Evolutionary conservation across 2,329 filamentous ascomycete genomes (phyloP).

Genomic region (Corinectria fuckeliana): DNA sequence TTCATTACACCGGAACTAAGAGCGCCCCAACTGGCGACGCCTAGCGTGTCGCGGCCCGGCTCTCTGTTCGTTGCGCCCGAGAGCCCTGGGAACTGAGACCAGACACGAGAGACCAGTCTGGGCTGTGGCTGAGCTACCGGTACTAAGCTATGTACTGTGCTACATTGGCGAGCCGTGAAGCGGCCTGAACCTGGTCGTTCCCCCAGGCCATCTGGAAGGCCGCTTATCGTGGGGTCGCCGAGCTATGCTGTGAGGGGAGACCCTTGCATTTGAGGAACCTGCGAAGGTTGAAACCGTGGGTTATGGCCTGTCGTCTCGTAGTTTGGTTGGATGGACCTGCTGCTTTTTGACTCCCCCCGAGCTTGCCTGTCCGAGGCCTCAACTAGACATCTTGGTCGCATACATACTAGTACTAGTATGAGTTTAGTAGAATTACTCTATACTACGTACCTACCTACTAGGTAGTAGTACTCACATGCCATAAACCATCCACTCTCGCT

Average conservation of each 20-base stretch:
- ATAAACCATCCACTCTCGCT: neutral
- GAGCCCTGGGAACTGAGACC: neutral
- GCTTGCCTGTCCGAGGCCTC: neutral
- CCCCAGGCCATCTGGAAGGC: neutral
- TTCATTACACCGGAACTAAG: neutral
- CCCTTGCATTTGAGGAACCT: slow-evolving; percentile 4
- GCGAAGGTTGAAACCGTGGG: slow-evolving; percentile 7
- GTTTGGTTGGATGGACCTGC: neutral
- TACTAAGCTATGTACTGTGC: too few species aligned
- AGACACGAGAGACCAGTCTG: neutral
- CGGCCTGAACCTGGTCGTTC: slow-evolving; percentile 2
- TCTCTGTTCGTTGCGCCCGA: neutral
- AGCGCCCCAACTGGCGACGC: neutral
- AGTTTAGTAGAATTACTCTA: too few species aligned
- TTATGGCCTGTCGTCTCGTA: slow-evolving; percentile 13
- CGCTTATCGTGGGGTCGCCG: slow-evolving; percentile 15
- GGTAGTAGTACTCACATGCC: neutral
- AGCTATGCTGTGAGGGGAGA: neutral
- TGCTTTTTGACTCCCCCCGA: neutral
- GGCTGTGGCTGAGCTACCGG: neutral
- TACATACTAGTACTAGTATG: too few species aligned
- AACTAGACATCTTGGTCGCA: neutral
- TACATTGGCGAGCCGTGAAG: neutral
- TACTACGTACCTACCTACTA: neutral
- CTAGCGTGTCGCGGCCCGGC: neutral